Base-by-base conservation (phyloP, 257 asterid species). In the Linderniella brevidens region DNA sequence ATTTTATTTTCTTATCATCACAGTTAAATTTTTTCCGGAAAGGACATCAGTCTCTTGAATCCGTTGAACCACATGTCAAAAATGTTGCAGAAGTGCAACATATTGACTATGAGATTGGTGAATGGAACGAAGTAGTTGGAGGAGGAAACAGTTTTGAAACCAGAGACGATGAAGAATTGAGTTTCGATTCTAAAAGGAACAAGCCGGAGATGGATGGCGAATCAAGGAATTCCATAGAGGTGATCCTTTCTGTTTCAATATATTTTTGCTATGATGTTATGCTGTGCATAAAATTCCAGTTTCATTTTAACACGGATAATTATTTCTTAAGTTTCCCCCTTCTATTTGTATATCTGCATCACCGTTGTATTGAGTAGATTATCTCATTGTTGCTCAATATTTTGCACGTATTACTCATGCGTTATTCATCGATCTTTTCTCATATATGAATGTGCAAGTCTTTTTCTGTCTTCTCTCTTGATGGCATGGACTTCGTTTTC, bases 11-110 rank as follows among this genome's bases (percentile, higher is more conserved):
- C 10, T 58, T 36, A 50, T 53, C 69, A 59, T 48, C 63, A 41
- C 87, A 88, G 95, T 57, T 84, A 54, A 68, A 67, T 50, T 88
- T 88, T 63, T 88, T 88, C 49, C 84, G 86, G 53, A 80, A 65
- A 72, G 98, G 94, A 69, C 71, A 78, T 52, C 82, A 78, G 55
- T 76, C 87, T 60, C 94, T 88, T 35, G 93, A 73, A 73, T 76
- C 90, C 17, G 92, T 80, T 50, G 95, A 88, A 63, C 80, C 87
- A 52, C 78, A 60, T 55, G 66, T 88, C 49, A 76, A 64, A 68
- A 57, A 56, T 54, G 82, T 88, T 64, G 82, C 92, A 48, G 90
- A 78, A 51, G 78, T 66, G 63, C 94, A 78, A 58, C 51, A 46
- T 17, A 88, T 88, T 54, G 92, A 80, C 62, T 84, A 65, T 58